phyloP scores from a whole-genome alignment of 2,329 filamentous ascomycete species.

The Cryoendolithus antarcticus region DNA sequence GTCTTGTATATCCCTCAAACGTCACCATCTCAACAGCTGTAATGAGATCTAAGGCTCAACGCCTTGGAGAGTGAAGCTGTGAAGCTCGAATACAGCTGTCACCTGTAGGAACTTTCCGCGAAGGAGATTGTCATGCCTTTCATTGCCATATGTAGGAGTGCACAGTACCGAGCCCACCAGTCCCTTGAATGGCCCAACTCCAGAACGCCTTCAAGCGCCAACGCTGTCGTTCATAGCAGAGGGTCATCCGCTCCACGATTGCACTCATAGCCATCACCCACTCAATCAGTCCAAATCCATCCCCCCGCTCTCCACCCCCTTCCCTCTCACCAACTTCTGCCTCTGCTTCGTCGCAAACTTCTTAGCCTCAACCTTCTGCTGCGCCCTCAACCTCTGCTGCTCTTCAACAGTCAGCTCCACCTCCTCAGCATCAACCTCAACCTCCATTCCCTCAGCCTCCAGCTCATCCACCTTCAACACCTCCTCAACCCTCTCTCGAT shows the following conservation, averaged over 20 bases:
- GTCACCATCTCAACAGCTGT: no score
- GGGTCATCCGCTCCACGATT: neutral
- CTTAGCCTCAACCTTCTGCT: conserved; percentile 29
- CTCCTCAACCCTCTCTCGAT: conserved; percentile 30
- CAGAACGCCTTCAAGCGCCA: conserved; percentile 6
- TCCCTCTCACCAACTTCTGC: conserved; percentile 33
- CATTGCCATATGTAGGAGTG: no score
- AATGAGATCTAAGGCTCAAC: no score
- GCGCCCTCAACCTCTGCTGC: conserved; percentile 3
- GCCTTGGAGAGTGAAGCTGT: no score
- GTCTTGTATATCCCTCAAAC: no score
- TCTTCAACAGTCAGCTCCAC: conserved; percentile 6
- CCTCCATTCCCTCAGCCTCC: conserved; percentile 44
- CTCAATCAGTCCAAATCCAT: conserved; percentile 28
- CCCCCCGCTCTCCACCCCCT: conserved; percentile 30
- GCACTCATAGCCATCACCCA: neutral
- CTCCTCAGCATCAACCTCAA: conserved; percentile 13
- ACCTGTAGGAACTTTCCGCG: no score
- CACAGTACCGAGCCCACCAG: no score
- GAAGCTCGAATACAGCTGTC: no score
- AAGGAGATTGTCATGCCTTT: no score
- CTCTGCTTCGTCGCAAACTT: conserved; percentile 33
- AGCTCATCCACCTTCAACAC: conserved; percentile 45
- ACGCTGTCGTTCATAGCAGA: conserved; percentile 5
- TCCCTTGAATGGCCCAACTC: no score